Evolutionary conservation across 192 early-diverging fungal species (phyloP), one percentile per base, ranked within the genome.

Genomic region (Coemansia erecta): DNA sequence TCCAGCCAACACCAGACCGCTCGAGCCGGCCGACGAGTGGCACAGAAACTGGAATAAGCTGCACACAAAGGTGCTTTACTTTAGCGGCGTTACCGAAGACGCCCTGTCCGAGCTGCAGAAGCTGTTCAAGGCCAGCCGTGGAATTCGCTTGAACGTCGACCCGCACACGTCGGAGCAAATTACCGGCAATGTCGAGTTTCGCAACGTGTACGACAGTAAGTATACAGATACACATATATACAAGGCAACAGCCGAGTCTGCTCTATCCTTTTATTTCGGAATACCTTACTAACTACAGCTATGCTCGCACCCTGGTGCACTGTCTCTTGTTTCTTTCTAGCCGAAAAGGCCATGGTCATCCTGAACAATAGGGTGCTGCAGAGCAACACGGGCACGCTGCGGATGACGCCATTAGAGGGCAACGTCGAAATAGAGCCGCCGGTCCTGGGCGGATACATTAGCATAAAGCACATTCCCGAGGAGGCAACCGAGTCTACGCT

Each of bases 381-480:
- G 23, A 60, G 51, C 28, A 55, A 46, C 51, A 62, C 51, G 8
- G 66, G 66, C 22, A 70, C 67, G 41, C 80, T 81, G 42, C 46
- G 63, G 21, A 45, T 81, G 64, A 73, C 80, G 8, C 80, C 80
- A 33, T 48, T 74, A 26, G 28, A 49, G 31, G 40, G 24, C 10
- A 53, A 62, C 42, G 39, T 47, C 11, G 68, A 73, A 33, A 53
- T 70, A n/a, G 81, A 49, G 5, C 40, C 48, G 26, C 75, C 77
- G 24, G 65, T 66, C 18, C 43, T 19, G 40, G 72, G 64, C 18
- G 65, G 67, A 24, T 71, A 65, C 44, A 35, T 82, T 7, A 66
- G 56, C 35, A 68, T 82, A 37, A 78, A 77, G 47, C 72, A 78
- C 44, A 68, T 82, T 33, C 75, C 81, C 42, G 68, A 78, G 11